phyloP scores from a whole-genome alignment of 257 asterid genomes.

The Solanum rostratum region DNA sequence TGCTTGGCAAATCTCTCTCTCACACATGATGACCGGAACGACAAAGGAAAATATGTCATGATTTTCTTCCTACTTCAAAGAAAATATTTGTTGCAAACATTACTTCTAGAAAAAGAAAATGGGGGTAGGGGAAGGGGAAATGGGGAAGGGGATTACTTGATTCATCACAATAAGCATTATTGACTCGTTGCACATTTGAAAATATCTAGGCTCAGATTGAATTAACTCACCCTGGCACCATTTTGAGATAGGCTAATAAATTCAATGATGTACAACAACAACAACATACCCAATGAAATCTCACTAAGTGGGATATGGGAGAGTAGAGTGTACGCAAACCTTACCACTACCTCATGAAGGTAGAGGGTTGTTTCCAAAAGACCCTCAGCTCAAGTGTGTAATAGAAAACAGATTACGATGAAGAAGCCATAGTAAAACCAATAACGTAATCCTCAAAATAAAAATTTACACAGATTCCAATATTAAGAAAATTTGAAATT shows the following conservation, averaged over 20 bases:
- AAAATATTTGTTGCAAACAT: neutral
- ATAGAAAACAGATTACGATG: too few species aligned
- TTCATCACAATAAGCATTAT: neutral
- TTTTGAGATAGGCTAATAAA: neutral
- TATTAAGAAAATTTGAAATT: neutral
- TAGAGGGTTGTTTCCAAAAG: too few species aligned
- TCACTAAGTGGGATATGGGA: too few species aligned
- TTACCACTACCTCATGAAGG: too few species aligned
- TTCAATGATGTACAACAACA: neutral
- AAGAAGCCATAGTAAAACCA: neutral
- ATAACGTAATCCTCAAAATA: neutral
- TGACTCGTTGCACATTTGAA: neutral
- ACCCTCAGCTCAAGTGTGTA: too few species aligned
- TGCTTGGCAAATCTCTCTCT: neutral
- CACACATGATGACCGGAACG: neutral
- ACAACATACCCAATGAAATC: too few species aligned
- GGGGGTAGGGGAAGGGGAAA: neutral
- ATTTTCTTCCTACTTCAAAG: neutral
- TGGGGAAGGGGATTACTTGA: neutral
- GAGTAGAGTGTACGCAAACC: too few species aligned
- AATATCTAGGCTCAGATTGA: neutral
- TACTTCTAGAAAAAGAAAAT: neutral
- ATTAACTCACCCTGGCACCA: neutral
- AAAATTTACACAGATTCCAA: neutral
- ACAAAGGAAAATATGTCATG: neutral